Evolutionary conservation across 2,329 filamentous ascomycete genomes (phyloP), one percentile per base, ranked within the genome.

Genomic region (Pestalotiopsis sp.): DNA sequence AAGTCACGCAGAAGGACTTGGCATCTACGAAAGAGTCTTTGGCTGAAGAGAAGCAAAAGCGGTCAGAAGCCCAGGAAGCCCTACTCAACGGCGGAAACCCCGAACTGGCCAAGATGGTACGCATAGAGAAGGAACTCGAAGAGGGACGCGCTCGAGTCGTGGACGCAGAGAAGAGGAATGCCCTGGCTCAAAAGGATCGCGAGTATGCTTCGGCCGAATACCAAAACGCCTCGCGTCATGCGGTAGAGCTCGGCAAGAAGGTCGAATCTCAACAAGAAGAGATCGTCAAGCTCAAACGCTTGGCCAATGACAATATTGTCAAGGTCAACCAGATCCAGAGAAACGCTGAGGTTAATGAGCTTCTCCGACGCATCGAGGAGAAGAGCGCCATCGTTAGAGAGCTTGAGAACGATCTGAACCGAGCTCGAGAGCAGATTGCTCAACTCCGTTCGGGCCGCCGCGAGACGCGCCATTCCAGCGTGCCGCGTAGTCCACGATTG

Each of bases 121-220:
- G 81, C 4, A 75, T 84, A 31, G 79, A 83, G 17, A 77, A 80
- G 62, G 75, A 80, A 14, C 78, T 85, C 4, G 75, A 76, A 2
- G 82, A 84, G 52, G 77, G 78, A 0, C 80, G 80, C 23, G 75
- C 81, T 4, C 80, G 81, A 66, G 78, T 81, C 4, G 77, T 82
- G 4, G 69, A 73, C 5, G 74, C 83, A 3, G 80, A 85, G 71
- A 83, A 82, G 73, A 82, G 80, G 65, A 45, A 79, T 2, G 70
- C 72, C 3, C 73, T 72, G 14, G 70, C 77, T 1, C 78, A 85
- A 36, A 81, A 80, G 14, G 87, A 90, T 4, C 80, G 85, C 31
- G 87, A 89, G 1, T 93, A 90, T 73, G 80, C 84, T 13, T 85
- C 87, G 66, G 82, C 83, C 4, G 81, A 85, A 11, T 93, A 92